These are phyloP conservation scores for Oropetium thomaeum DNA, from an alignment of 176 grass and related monocot species.

Conservation along the genomic window DNA sequence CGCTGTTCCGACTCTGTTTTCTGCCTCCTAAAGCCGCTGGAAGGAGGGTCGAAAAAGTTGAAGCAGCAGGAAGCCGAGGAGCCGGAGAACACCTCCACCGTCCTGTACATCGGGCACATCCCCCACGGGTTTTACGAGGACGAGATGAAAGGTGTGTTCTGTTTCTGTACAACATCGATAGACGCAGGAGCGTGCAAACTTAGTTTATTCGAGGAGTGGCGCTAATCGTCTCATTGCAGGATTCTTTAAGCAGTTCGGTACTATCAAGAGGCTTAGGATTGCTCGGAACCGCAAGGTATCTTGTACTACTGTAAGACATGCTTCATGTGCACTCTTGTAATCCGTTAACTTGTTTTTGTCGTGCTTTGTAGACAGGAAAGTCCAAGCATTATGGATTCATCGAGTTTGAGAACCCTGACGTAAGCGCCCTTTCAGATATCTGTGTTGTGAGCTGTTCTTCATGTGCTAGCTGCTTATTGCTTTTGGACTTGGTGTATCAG, in stretches of 20 bases:
- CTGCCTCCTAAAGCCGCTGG: conserved; percentile 53
- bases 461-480: neutral
- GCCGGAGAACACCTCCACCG: conserved; percentile 60
- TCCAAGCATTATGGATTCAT: conserved; percentile 95
- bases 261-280: conserved; percentile 72
- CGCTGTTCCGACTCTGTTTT: neutral
- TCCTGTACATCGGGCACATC: conserved; percentile 87
- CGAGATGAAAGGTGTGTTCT: conserved; percentile 76
- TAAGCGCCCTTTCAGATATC: conserved; percentile 8
- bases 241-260: conserved; percentile 89
- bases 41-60: conserved; percentile 47
- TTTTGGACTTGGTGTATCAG: conserved; percentile 40
- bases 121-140: conserved; percentile 97
- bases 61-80: conserved; percentile 43
- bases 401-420: conserved; percentile 87
- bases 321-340: neutral
- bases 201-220: neutral
- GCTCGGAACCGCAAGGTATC: conserved; percentile 71
- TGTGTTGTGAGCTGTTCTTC: neutral
- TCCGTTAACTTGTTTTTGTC: conserved; percentile 23
- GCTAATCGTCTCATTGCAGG: conserved; percentile 37
- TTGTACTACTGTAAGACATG: neutral
- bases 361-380: conserved; percentile 70
- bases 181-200: neutral
- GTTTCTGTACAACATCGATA: neutral